Evolutionary conservation across 768 basidiomycete genomes (phyloP), one percentile per base, ranked within the genome.

Genomic region (Lentinus brumalis): DNA sequence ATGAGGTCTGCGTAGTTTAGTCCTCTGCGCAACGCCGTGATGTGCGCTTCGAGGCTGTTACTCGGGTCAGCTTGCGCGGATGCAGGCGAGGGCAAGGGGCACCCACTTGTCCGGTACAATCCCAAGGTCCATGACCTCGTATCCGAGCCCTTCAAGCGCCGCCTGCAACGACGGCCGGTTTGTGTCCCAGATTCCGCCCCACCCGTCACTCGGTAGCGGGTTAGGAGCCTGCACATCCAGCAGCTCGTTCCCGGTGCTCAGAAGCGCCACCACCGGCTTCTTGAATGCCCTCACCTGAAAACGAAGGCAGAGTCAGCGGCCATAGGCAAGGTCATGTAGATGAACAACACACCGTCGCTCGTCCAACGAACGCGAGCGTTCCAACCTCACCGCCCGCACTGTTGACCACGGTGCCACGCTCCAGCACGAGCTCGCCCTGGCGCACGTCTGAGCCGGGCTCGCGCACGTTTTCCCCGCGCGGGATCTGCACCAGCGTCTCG

Each of bases 201-300:
- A 91, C 14, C 76, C 75, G 16, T 73, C 71, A 1, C 57, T 59
- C 5, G 71, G 72, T 5, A 75, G 71, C 12, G 74, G 71, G 14
- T 60, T 72, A 4, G 76, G 71, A 3, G 66, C 67, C 31, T 88
- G 82, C 10, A 93, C 68, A 58, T 92, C 87, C 40, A 86, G 62
- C 42, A 94, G 76, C 69, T 96, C 94, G 69, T 94, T 91, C 0
- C 94, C 94, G 0, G 94, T 96, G 67, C 91, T 94, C 62, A 96
- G 73, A 45, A 95, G 72, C 1, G 91, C 94, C 0, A 95, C 86
- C 1, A 86, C 72, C 2, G 94, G 94, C 66, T 89, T 91, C 62
- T 78, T 82, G 67, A 82, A 78, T 9, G 92, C 91, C 16, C 78
- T 75, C 15, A 91, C 88, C 92, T 94, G 62, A 9, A 14, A 11